Evolutionary conservation across 176 grass and related monocot species (phyloP).

Genomic region (Hordeum marinum): DNA sequence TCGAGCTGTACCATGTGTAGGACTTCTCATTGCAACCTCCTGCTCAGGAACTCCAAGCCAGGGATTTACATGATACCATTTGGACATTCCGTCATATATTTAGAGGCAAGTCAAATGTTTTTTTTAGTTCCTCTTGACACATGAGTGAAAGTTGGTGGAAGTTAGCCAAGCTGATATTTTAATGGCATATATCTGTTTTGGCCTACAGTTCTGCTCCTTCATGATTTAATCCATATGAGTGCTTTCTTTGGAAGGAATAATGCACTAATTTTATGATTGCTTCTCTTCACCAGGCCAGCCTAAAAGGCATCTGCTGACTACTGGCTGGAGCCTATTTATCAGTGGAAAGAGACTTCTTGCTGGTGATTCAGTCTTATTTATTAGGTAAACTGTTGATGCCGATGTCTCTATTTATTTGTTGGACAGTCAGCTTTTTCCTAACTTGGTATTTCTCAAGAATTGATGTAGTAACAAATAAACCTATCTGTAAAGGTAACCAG

Average conservation of each 20-base stretch:
- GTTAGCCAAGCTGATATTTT: conserved; percentile 4
- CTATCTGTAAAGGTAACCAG: conserved; percentile 1
- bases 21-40: conserved; percentile 74
- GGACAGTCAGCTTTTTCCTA: not conserved
- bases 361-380: conserved; percentile 83
- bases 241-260: not conserved
- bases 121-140: not conserved
- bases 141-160: conserved; percentile 20
- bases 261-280: conserved; percentile 4
- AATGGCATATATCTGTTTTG: not conserved
- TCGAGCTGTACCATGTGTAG: conserved; percentile 20
- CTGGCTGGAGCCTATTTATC: conserved; percentile 82
- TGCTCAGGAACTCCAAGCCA: conserved; percentile 66
- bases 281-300: conserved; percentile 63
- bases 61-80: conserved; percentile 58
- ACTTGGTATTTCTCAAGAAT: conserved; percentile 7
- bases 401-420: conserved; percentile 6
- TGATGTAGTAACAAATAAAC: conserved; percentile 16
- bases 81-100: conserved; percentile 87
- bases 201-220: not conserved
- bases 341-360: conserved; percentile 76
- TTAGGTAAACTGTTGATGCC: conserved; percentile 46
- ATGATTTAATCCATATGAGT: not conserved
- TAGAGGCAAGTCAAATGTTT: conserved; percentile 39
- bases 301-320: conserved; percentile 84